These are phyloP conservation scores for Globisporangium rhizosaccharum DNA, from an alignment of 352 stramenopile genomes.

Conservation along the genomic window DNA sequence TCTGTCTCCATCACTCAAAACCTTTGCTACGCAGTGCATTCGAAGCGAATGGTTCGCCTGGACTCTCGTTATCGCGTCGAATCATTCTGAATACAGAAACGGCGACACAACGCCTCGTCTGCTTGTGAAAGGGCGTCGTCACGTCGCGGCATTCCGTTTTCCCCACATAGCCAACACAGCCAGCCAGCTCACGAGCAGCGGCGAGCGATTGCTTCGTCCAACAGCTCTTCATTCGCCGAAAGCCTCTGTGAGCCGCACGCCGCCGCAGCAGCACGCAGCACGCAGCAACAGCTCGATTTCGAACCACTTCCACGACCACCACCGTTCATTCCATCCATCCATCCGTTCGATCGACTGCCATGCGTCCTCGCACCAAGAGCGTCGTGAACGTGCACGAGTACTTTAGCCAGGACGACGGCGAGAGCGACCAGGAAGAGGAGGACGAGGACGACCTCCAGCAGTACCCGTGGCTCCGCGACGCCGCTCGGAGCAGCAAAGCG, in stretches of 20 bases:
- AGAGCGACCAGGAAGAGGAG: constrained; percentile 32
- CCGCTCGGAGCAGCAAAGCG: background rate
- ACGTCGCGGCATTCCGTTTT: too few relatives aligned
- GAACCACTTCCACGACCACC: background rate
- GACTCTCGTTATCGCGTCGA: too few relatives aligned
- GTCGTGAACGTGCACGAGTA: constrained; percentile 72
- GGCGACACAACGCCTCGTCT: too few relatives aligned
- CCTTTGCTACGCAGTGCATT: too few relatives aligned
- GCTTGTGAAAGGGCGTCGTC: too few relatives aligned
- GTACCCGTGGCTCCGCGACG: background rate
- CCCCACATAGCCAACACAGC: background rate
- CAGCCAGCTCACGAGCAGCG: background rate
- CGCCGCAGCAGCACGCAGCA: too few relatives aligned
- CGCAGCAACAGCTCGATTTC: background rate
- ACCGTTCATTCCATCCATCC: background rate
- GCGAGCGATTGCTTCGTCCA: background rate
- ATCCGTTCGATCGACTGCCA: constrained; percentile 9
- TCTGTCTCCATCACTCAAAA: background rate
- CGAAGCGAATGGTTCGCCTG: too few relatives aligned
- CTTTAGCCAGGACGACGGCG: constrained; percentile 52
- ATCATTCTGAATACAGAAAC: too few relatives aligned
- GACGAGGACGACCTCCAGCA: constrained; percentile 45
- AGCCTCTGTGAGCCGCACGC: background rate
- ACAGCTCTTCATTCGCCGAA: background rate
- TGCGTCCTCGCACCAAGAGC: constrained; percentile 69